phyloP scores from a whole-genome alignment of 768 basidiomycete species.

The Termitomyces sp. region DNA sequence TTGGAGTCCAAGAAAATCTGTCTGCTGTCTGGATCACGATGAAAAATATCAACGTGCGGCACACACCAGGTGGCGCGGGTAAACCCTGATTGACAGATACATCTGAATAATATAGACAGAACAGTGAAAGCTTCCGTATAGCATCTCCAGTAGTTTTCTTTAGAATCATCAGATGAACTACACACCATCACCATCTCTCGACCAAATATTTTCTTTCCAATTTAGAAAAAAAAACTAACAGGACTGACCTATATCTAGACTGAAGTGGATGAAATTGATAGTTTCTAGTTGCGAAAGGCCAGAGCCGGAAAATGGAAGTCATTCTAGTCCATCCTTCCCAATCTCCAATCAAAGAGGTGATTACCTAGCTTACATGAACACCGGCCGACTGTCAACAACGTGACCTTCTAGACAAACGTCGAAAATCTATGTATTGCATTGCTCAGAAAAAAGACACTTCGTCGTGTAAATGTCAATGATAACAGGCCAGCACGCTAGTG shows the following conservation, averaged over 20 bases:
- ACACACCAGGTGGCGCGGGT: neutral
- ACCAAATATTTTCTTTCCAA: neutral
- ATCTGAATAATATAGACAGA: neutral
- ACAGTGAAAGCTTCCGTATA: neutral
- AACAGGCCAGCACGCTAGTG: neutral
- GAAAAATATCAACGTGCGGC: neutral
- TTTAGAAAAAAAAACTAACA: neutral
- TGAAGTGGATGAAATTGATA: neutral
- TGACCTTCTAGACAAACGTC: neutral
- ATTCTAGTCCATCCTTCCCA: neutral
- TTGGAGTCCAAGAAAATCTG: neutral
- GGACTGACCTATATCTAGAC: neutral
- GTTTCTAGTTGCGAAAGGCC: neutral
- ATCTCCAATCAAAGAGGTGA: neutral
- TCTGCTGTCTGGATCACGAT: neutral
- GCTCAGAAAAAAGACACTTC: neutral
- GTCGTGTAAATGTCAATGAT: neutral
- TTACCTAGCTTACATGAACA: neutral
- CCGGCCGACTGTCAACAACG: neutral
- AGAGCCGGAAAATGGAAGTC: neutral
- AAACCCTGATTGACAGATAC: neutral
- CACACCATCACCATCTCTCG: neutral
- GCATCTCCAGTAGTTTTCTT: neutral
- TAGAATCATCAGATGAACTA: too few species aligned
- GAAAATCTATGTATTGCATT: neutral